A percentile compares a stretch with the other conserved stretches of the same genome.
phyloP scores from a whole-genome alignment of 805 yeast species.

The Zygosaccharomyces bailii region DNA sequence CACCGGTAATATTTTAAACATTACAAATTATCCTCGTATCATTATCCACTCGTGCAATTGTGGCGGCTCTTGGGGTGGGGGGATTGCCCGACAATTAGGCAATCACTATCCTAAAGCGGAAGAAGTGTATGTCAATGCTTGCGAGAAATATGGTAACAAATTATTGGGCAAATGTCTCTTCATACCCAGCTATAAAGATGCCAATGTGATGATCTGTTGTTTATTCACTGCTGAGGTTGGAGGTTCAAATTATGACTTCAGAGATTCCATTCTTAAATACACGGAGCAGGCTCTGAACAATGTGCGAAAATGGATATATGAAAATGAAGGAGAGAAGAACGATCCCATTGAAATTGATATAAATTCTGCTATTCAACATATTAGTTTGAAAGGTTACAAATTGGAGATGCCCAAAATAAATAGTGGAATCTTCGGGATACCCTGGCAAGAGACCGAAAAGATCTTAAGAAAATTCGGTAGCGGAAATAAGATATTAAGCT shows the following conservation, averaged over 20 bases:
- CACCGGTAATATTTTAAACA: constrained; percentile 22
- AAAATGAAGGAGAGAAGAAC: constrained; percentile 9
- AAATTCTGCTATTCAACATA: constrained; percentile 6
- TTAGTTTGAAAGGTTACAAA: constrained; percentile 13
- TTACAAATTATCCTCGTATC: constrained; percentile 37
- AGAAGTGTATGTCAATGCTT: constrained; percentile 38
- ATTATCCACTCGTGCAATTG: constrained; percentile 81
- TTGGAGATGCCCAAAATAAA: constrained; percentile 74
- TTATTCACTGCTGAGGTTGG: constrained; percentile 67
- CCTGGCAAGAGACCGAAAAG: constrained; percentile 67
- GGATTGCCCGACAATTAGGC: constrained; percentile 63
- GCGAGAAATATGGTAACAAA: constrained; percentile 23
- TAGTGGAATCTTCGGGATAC: constrained; percentile 75
- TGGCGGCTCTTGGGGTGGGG: constrained; percentile 81
- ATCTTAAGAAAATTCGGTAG: constrained; percentile 35
- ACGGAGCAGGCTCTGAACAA: constrained; percentile 48
- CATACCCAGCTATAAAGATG: constrained; percentile 25
- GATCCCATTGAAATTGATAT: constrained; percentile 3
- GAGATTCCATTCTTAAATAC: constrained; percentile 45
- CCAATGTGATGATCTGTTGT: constrained; percentile 49
- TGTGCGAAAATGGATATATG: constrained; percentile 3
- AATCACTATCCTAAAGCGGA: constrained; percentile 56
- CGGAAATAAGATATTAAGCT: constrained; percentile 4
- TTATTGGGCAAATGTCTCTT: constrained; percentile 46
- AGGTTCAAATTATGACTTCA: constrained; percentile 40